Evolutionary conservation across 2,329 filamentous ascomycete species (phyloP).

Genomic region (Talaromyces pinophilus): DNA sequence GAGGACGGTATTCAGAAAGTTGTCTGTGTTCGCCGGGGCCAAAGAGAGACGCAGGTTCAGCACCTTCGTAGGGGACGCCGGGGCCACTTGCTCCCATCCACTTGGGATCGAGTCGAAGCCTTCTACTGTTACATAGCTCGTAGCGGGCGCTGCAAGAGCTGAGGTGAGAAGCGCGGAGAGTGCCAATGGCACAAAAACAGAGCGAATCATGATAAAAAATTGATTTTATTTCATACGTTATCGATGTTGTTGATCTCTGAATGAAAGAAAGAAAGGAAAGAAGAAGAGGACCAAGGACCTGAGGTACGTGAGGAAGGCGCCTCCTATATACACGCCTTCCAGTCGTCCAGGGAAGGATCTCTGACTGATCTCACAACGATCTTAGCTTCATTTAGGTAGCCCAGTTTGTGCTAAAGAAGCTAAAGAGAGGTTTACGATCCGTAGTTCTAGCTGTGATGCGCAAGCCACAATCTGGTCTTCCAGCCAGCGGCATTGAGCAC

Average conservation of each 20-base stretch:
- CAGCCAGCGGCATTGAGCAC: neutral
- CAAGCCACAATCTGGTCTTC: slow-evolving; percentile 1
- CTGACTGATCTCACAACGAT: neutral
- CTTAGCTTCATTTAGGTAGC: neutral
- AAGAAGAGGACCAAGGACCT: neutral
- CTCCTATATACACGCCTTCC: neutral
- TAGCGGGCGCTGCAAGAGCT: neutral
- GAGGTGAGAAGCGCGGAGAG: neutral
- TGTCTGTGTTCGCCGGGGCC: neutral
- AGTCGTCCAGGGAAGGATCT: neutral
- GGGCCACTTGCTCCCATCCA: slow-evolving; percentile 17
- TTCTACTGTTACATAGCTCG: slow-evolving; percentile 2
- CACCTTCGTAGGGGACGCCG: slow-evolving; percentile 6
- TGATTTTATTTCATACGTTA: neutral
- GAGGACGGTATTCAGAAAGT: slow-evolving; percentile 3
- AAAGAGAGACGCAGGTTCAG: slow-evolving; percentile 17
- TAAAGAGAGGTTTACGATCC: neutral
- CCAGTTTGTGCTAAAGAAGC: neutral
- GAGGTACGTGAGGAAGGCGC: neutral
- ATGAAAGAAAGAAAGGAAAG: neutral
- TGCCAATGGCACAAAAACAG: neutral
- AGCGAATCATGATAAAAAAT: neutral
- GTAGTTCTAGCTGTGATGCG: neutral
- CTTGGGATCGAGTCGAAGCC: slow-evolving; percentile 14
- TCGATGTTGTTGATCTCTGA: neutral